Base-by-base conservation (phyloP, 192 early-diverging fungal species). In the Hyaloraphidium curvatum region DNA sequence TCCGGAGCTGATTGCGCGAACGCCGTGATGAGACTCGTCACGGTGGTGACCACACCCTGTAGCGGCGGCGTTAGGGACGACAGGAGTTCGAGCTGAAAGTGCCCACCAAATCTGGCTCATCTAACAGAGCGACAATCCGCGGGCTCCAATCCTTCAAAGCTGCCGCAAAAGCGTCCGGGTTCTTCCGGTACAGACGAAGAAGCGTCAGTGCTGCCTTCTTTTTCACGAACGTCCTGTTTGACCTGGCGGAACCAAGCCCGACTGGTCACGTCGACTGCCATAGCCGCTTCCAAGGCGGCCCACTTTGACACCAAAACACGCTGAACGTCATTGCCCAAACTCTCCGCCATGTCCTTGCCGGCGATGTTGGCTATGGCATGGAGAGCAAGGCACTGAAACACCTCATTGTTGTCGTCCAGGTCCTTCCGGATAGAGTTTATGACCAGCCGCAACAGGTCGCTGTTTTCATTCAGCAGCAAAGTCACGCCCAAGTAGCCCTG, bases 351-450 rank as follows among this genome's bases (percentile, higher is more conserved):
- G 59, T 91, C 89, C 26, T 81, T 64, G 25, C 83, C 82, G 51
- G 86, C 83, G 55, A 95, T 86, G 58, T 99, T 99, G n/a, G 96
- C 89, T 53, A 96, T 88, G 2, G 93, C 86, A 55, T 90, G 87
- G 13, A 99, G 66, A 0, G 93, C 96, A 28, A 97, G 61, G 53
- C 93, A 97, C 52, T 81, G 78, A 64, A 76, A 80, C 52, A 85
- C 78, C 62, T 96, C 88, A 53, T 80, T 73, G 56, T 76, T 76
- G 55, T 87, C 85, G 39, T 72, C 66, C 55, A 99, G 65, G 63
- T 99, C 96, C 55, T 86, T 86, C 17, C 81, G 73, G 57, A 95
- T 77, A 11, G 87, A 82, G 55, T 87, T 80, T 50, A 96, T 73
- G 3, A 99, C 90, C 52, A 88, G 52, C 17, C 81, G 78, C 3